Evolutionary conservation across 108 stramenopile genomes (phyloP).

Genomic region (Nitzschia inconspicua): DNA sequence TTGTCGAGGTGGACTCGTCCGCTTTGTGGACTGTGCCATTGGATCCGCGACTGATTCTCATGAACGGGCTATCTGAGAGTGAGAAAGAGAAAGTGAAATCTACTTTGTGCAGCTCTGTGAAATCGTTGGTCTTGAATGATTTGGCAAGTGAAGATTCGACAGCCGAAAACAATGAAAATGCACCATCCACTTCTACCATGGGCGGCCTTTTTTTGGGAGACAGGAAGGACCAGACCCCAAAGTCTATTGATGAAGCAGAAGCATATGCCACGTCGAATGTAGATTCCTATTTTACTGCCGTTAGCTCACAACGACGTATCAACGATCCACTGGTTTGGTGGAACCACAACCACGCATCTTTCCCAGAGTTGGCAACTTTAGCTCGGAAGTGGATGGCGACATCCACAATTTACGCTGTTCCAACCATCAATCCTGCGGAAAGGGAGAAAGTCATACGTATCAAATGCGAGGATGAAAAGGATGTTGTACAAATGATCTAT

Average conservation of each 20-base stretch:
- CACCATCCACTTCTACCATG: conserved; percentile 5
- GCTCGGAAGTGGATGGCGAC: conserved; percentile 23
- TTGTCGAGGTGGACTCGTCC: background rate
- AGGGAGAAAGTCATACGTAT: too few species aligned
- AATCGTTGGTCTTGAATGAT: background rate
- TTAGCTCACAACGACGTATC: conserved; percentile 21
- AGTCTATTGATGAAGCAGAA: background rate
- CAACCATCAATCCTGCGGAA: too few species aligned
- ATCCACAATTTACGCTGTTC: conserved; percentile 2
- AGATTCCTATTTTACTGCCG: conserved; percentile 16
- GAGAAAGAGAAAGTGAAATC: conserved; percentile 6
- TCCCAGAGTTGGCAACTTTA: conserved; percentile 18
- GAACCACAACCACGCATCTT: conserved; percentile 16
- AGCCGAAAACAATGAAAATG: background rate
- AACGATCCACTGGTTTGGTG: conserved; percentile 31
- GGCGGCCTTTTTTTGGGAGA: conserved; percentile 35
- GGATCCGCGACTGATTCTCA: conserved; percentile 31
- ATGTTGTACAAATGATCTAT: too few species aligned
- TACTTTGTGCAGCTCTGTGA: conserved; percentile 2
- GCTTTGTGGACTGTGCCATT: conserved; percentile 29
- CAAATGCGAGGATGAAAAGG: too few species aligned
- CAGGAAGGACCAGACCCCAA: background rate
- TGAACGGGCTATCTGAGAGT: conserved; percentile 24
- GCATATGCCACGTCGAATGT: conserved; percentile 8
- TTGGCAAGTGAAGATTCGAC: background rate